A percentile compares a stretch with the other conserved stretches of the same genome.
phyloP scores from a whole-genome alignment of 345 rosid species.

The Noccaea caerulescens region DNA sequence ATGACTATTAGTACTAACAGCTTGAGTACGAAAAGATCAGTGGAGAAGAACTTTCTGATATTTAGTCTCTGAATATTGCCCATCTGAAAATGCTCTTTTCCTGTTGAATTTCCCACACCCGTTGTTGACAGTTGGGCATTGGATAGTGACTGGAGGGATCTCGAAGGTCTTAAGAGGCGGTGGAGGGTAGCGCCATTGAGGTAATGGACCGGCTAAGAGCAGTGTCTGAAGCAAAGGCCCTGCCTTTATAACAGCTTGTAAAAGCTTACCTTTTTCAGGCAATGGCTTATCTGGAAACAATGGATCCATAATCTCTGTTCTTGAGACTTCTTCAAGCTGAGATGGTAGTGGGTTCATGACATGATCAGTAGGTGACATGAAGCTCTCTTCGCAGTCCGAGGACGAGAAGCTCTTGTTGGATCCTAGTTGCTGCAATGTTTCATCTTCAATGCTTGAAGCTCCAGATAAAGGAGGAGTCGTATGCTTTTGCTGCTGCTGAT shows the following conservation, averaged over 20 bases:
- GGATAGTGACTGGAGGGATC: constrained; percentile 89
- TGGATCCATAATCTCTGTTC: constrained; percentile 43
- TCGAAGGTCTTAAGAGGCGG: constrained; percentile 89
- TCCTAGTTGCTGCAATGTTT: constrained; percentile 49
- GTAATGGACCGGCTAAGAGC: constrained; percentile 91
- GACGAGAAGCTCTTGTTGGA: constrained; percentile 81
- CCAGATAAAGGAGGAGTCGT: constrained; percentile 69
- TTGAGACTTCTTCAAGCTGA: constrained; percentile 40
- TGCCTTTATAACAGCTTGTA: constrained; percentile 94
- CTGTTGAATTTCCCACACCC: constrained; percentile 58
- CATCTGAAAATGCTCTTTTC: constrained; percentile 68
- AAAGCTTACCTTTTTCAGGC: constrained; percentile 95
- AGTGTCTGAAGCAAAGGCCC: constrained; percentile 96
- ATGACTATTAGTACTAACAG: constrained; percentile 40
- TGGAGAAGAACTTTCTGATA: constrained; percentile 69
- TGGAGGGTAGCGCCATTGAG: constrained; percentile 97
- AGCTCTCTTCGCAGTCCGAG: constrained; percentile 91
- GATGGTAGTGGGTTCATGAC: constrained; percentile 45
- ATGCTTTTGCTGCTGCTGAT: constrained; percentile 48
- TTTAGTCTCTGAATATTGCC: constrained; percentile 62
- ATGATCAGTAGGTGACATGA: constrained; percentile 70
- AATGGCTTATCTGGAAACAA: constrained; percentile 67
- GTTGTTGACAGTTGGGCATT: constrained; percentile 50
- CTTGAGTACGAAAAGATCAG: constrained; percentile 36
- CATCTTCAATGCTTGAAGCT: constrained; percentile 88